Evolutionary conservation across 495 filamentous ascomycete genomes (phyloP), one percentile per base, ranked within the genome.

Genomic region (Talaromyces stipitatus): DNA sequence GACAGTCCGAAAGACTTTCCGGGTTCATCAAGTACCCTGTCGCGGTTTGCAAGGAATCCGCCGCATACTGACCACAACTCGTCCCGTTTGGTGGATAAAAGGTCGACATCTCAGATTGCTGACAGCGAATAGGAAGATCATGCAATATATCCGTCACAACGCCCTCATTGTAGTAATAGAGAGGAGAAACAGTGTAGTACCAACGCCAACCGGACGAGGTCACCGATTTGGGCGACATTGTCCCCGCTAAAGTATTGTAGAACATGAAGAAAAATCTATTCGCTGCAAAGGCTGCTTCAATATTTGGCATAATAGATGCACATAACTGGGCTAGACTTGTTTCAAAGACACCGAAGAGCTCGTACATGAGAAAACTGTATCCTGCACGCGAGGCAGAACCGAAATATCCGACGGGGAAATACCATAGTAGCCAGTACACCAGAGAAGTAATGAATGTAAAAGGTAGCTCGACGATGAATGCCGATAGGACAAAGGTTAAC

Each of bases 401-500:
- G 64, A 77, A 77, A 0, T 94, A 78, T 10, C 91, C 90, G 57
- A 81, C 72, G 10, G 82, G 79, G 64, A 84, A 88, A 73, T 85
- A 91, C 77, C 85, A 91, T 63, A 79, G 74, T 8, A 84, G 73
- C 41, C 41, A 46, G 61, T 74, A 89, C 62, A 82, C 78, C 24
- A 88, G 33, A 33, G 85, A 76, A 20, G 81, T 81, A 29, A 84
- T 79, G 14, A 90, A 64, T 36, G 83, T 80, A 72, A 85, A 92
- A 0, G 88, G 87, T 3, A 92, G 78, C 65, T 92, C 90, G 56
- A 86, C 82, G 16, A 89, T 16, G 62, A 92, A 85, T 50, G 85
- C 83, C 38, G 82, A 79, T 7, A 84, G 74, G 60, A 88, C 76
- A 69, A 92, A 92, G 1, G 81, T 81, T 36, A 79, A 65, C 89